Base-by-base conservation (phyloP, 768 basidiomycete species). In the Leccinum rimulosum region DNA sequence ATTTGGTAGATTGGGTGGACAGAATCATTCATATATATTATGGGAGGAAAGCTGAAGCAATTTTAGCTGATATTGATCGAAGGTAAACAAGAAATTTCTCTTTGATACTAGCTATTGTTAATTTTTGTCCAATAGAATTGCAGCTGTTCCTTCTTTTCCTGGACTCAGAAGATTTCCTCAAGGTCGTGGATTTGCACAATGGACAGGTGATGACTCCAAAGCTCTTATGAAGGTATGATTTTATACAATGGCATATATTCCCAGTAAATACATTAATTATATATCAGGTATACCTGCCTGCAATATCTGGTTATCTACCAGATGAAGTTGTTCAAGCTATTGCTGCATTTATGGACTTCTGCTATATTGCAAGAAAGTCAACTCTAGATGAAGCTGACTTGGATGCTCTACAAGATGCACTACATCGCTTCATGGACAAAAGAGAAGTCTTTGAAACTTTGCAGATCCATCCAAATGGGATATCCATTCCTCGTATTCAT, bases 161-260 rank as follows among this genome's bases (percentile, higher is more conserved):
- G 55, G 35, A 38, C 43, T 56, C 3, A 14, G 35, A 14, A 17
- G 36, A 40, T 56, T 56, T 30, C 56, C 35, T 9, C 45, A 56
- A 35, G 55, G 55, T 1, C 10, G 28, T 14, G 49, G 55, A 7
- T 56, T 56, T 45, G 40, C 17, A 15, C 49, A 56, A 6, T 56
- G 56, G 56, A 56, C 56, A 8, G 14, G 56, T 19, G 45, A 56
- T 40, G 50, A 56, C 17, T 56, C 56, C 4, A 56, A 56, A 30
- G 56, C 48, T 12, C 12, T 51, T 4, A 56, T 56, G 38, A 56
- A 51, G 56, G 49, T 51, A 33, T 25, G 30, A 22, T 9, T 27
- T 49, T 14, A 27, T 49, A 11, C 12, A 1, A 49, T 12, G 11
- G 14, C 4, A 11, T 15, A 47, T 19, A 47, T 4, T 14, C 9